These are phyloP conservation scores for Fusarium drepaniforme DNA, from an alignment of 2,329 filamentous ascomycete genomes.

Conservation along the genomic window DNA sequence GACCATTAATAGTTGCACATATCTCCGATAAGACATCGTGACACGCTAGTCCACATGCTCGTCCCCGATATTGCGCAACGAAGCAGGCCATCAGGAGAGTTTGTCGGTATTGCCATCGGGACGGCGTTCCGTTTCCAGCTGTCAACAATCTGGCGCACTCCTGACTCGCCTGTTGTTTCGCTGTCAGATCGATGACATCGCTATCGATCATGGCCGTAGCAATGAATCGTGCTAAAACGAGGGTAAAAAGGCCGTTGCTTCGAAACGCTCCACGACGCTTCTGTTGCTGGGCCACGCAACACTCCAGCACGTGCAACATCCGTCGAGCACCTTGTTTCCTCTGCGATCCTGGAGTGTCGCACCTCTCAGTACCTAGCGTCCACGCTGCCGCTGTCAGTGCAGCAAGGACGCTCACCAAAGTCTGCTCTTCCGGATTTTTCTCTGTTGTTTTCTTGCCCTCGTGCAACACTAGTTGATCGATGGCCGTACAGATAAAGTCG, in stretches of 20 bases:
- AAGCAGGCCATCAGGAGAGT: slow-evolving; percentile 57
- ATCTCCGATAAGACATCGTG: slow-evolving; percentile 54
- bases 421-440: slow-evolving; percentile 37
- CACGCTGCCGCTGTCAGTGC: slow-evolving; percentile 45
- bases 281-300: slow-evolving; percentile 34
- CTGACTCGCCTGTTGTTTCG: slow-evolving; percentile 29
- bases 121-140: slow-evolving; percentile 19
- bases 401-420: slow-evolving; percentile 46
- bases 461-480: slow-evolving; percentile 38
- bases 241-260: slow-evolving; percentile 37
- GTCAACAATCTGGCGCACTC: slow-evolving; percentile 41
- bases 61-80: slow-evolving; percentile 61
- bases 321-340: slow-evolving; percentile 38
- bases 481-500: slow-evolving; percentile 40
- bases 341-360: slow-evolving; percentile 3
- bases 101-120: slow-evolving; percentile 42
- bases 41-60: slow-evolving; percentile 53
- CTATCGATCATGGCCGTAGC: slow-evolving; percentile 34
- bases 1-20: slow-evolving; percentile 53
- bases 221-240: slow-evolving; percentile 46
- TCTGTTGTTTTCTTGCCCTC: slow-evolving; percentile 6
- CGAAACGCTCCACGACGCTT: slow-evolving; percentile 13
- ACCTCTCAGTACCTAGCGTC: slow-evolving; percentile 24
- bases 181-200: slow-evolving; percentile 21
- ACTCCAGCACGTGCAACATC: slow-evolving; percentile 43